These are phyloP conservation scores for Plenodomus tracheiphilus DNA, from an alignment of 2,329 filamentous ascomycete species.

Conservation along the genomic window DNA sequence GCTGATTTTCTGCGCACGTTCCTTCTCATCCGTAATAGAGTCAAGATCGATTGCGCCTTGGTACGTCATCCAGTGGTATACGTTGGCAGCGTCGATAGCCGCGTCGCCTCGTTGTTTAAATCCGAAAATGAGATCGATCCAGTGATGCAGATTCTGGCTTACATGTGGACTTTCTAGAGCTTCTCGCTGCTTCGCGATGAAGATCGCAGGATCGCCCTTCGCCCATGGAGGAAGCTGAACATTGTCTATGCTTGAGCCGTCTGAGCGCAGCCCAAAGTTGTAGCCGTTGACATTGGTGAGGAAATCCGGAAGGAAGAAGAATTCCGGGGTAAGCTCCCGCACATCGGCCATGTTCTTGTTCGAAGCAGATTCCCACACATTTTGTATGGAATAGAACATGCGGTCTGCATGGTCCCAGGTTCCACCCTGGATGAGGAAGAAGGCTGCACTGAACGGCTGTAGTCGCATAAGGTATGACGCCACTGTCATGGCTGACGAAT, in stretches of 20 bases:
- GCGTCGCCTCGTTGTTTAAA: conserved; percentile 92
- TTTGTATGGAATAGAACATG: conserved; percentile 89
- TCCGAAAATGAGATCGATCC: conserved; percentile 96
- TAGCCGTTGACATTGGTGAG: conserved; percentile 92
- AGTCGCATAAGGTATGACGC: conserved; percentile 93
- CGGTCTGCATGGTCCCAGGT: conserved; percentile 95
- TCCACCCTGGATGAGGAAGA: conserved; percentile 90
- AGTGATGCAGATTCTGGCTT: conserved; percentile 83
- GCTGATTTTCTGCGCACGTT: conserved; percentile 84
- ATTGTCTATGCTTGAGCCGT: conserved; percentile 76
- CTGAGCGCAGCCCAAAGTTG: conserved; percentile 88
- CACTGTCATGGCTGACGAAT: conserved; percentile 98
- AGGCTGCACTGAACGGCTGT: conserved; percentile 95
- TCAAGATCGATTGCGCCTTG: conserved; percentile 92
- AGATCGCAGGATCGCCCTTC: conserved; percentile 92
- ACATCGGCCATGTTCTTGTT: conserved; percentile 91
- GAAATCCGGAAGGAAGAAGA: conserved; percentile 96
- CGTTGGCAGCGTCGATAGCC: conserved; percentile 87
- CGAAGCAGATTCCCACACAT: conserved; percentile 89
- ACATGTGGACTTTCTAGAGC: conserved; percentile 93
- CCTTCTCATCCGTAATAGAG: conserved; percentile 83
- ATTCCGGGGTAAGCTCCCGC: conserved; percentile 91
- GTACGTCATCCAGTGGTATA: conserved; percentile 95
- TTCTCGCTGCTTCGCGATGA: conserved; percentile 94
- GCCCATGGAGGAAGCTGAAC: conserved; percentile 95